Conservation (phyloP, 495 filamentous ascomycete species). For the Aspergillus heteromorphus region DNA sequence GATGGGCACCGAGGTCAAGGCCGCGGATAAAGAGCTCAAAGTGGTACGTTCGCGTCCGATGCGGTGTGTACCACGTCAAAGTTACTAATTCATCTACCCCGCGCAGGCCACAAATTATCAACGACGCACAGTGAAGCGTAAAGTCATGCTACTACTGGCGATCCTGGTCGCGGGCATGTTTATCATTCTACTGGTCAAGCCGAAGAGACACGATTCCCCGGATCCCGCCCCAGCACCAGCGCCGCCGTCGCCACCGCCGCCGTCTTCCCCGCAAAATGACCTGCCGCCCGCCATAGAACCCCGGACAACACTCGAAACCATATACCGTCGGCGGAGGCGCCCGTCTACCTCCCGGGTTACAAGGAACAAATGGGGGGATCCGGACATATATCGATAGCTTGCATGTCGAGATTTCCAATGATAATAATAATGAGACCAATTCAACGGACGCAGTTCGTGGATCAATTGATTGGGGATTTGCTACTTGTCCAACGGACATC, state of each 20-base stretch:
- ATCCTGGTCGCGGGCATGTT: conserved; percentile 79
- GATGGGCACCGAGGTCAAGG: conserved; percentile 85
- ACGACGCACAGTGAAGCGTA: conserved; percentile 80
- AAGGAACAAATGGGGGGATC: conserved; percentile 35
- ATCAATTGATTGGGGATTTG: not conserved
- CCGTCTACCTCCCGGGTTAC: conserved; percentile 19
- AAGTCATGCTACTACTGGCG: conserved; percentile 80
- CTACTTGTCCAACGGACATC: not conserved
- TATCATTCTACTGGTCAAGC: conserved; percentile 81
- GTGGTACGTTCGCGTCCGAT: conserved; percentile 48
- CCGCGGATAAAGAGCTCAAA: conserved; percentile 84
- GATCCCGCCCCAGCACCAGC: conserved; percentile 19
- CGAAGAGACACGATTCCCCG: conserved; percentile 48
- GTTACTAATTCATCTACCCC: conserved; percentile 1
- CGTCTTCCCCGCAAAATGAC: conserved; percentile 8
- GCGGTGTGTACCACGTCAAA: not conserved
- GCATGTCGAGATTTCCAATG: conserved; percentile 14
- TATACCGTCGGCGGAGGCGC: conserved; percentile 21
- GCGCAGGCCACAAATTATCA: conserved; percentile 75
- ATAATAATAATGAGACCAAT: not conserved
- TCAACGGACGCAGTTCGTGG: not conserved
- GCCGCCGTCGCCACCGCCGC: conserved; percentile 11
- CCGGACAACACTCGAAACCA: conserved; percentile 7
- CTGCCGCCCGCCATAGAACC: conserved; percentile 4
- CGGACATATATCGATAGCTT: conserved; percentile 35